phyloP scores from a whole-genome alignment of 2,329 filamentous ascomycete species.

The Penicillium sp. region DNA sequence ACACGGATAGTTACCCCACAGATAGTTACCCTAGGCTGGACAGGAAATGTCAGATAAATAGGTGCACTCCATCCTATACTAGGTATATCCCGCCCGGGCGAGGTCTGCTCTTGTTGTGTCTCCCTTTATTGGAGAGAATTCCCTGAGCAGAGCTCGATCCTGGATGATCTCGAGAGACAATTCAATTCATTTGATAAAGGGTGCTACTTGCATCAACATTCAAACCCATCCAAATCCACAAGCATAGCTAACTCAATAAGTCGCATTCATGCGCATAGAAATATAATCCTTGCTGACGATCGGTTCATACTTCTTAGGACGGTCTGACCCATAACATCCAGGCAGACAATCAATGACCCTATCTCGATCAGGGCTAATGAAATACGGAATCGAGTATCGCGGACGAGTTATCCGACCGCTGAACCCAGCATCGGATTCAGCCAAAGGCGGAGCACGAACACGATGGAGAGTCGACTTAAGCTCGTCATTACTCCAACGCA shows the following conservation, averaged over 20 bases:
- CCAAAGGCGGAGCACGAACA: conserved; percentile 3
- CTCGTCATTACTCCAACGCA: conserved; percentile 11
- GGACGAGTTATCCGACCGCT: background rate
- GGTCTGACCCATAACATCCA: background rate
- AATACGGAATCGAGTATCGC: conserved; percentile 4
- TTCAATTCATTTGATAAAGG: no score
- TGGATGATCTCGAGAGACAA: no score
- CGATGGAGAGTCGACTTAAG: conserved; percentile 7
- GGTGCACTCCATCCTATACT: no score
- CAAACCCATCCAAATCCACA: no score
- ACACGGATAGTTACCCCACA: no score
- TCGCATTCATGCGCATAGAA: conserved; percentile 4
- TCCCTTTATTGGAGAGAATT: no score
- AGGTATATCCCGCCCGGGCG: no score
- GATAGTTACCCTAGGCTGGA: no score
- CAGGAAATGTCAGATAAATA: no score
- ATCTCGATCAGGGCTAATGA: conserved; percentile 3
- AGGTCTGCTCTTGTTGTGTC: no score
- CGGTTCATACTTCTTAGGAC: conserved; percentile 3
- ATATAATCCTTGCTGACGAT: conserved; percentile 4
- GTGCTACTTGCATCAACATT: no score
- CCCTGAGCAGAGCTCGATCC: no score
- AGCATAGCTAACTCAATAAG: background rate
- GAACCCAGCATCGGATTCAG: background rate
- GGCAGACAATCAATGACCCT: conserved; percentile 5